Evolutionary conservation across 345 rosid genomes (phyloP), one percentile per base, ranked within the genome.

Genomic region (Cardamine chenopodiifolia): DNA sequence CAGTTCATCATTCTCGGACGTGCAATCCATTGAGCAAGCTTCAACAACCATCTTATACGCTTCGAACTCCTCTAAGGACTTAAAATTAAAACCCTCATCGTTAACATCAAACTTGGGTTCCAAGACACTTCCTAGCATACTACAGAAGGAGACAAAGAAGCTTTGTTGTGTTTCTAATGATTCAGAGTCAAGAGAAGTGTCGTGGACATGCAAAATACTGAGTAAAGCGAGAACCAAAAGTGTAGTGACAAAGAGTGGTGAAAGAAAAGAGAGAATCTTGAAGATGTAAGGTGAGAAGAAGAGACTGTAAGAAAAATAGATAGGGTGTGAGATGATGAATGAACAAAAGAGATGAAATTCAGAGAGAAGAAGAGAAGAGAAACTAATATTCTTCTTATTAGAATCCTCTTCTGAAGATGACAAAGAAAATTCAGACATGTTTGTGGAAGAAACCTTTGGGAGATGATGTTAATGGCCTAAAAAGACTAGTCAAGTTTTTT

Each of bases 201-300:
- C 81, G 13, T 44, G 66, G 56, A 70, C 70, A 28, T 78, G 74
- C 34, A 85, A 22, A 45, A 93, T 88, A 66, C 54, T 75, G 15
- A 74, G 28, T 40, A 89, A 82, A 12, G 89, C 80, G 0, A 90
- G 86, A 77, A 94, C 88, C 39, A 90, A 58, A 57, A 94, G 91
- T 44, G 88, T 78, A 18, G 97, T 90, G 63, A 86, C 35, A 66
- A 94, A 84, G 57, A 94, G 95, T 57, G 98, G 98, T 40, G 93
- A 90, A 17, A 94, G 91, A 48, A 87, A 91, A 65, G 96, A 85
- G 28, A 88, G 81, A 53, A 91, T 78, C 84, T 86, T 91, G 86
- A 90, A 37, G 55, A 91, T 73, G 83, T 86, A 88, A 18, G 93
- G 95, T 1, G 84, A 86, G 83, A 90, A 83, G 84, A 87, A 83